Conservation (phyloP, 768 basidiomycete genomes). For the Tylopilus rubrobrunneus region DNA sequence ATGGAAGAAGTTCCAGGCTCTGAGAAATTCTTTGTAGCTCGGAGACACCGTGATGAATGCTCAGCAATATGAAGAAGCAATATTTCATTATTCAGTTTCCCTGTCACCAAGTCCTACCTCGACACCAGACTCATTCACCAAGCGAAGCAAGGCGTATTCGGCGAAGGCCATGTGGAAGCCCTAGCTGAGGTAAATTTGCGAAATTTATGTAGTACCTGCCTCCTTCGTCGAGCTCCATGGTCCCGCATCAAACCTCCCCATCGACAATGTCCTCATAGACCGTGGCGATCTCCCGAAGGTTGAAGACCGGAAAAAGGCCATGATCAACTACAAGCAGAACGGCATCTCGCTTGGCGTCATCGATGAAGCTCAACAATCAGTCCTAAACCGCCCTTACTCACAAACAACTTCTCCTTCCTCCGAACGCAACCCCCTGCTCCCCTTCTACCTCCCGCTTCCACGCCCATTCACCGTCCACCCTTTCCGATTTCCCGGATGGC, state of each 20-base stretch:
- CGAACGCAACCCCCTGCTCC: neutral
- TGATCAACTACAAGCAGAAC: constrained; percentile 93
- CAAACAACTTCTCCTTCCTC: constrained; percentile 18
- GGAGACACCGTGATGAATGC: no score
- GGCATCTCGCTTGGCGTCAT: constrained; percentile 93
- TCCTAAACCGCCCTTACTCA: constrained; percentile 41
- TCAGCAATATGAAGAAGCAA: no score
- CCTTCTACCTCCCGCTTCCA: constrained; percentile 9
- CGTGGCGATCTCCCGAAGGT: constrained; percentile 87
- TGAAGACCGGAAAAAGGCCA: constrained; percentile 98
- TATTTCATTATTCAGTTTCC: no score
- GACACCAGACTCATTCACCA: no score
- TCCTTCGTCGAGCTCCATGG: constrained; percentile 97
- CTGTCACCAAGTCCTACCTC: no score
- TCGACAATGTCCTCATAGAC: constrained; percentile 76
- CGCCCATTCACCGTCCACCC: constrained; percentile 31
- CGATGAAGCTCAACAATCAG: constrained; percentile 52
- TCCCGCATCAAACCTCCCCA: constrained; percentile 75
- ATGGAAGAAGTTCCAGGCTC: constrained; percentile 97
- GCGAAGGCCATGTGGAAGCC: no score
- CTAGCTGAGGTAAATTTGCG: no score
- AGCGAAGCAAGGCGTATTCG: no score
- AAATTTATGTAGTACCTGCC: constrained; percentile 48
- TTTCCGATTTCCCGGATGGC: constrained; percentile 66
- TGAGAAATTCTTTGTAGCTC: constrained; percentile 89